Conservation (phyloP, 805 yeast genomes). For the Sugiyamaella boreocaroliniensis region DNA sequence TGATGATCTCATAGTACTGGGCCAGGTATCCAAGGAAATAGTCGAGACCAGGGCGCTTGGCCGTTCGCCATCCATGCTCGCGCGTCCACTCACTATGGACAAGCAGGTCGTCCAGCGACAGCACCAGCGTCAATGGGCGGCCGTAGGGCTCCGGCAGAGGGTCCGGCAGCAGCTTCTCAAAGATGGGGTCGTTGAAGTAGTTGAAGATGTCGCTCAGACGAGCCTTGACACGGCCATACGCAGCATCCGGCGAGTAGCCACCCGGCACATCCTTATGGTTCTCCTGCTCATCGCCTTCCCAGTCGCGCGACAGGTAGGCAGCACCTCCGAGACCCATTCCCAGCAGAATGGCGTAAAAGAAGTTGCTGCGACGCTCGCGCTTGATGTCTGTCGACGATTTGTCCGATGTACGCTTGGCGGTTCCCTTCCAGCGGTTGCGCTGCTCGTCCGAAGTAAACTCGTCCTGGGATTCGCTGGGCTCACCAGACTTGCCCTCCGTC, state of each 20-base stretch:
- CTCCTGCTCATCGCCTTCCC: slow-evolving; percentile 68
- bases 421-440: slow-evolving; percentile 46
- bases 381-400: slow-evolving; percentile 39
- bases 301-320: slow-evolving; percentile 69
- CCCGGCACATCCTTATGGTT: slow-evolving; percentile 47
- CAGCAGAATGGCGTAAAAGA: slow-evolving; percentile 54
- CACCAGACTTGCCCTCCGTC: not conserved
- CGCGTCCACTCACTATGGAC: slow-evolving; percentile 90
- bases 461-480: slow-evolving; percentile 6
- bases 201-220: slow-evolving; percentile 71
- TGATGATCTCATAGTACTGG: slow-evolving; percentile 91
- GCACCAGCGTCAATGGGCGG: slow-evolving; percentile 84
- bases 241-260: slow-evolving; percentile 60
- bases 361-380: slow-evolving; percentile 74
- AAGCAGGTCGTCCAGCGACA: slow-evolving; percentile 82
- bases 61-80: slow-evolving; percentile 95
- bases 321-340: slow-evolving; percentile 46
- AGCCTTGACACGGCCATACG: slow-evolving; percentile 62
- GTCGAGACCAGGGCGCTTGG: slow-evolving; percentile 97
- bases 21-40: slow-evolving; percentile 92
- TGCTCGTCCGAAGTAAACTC: slow-evolving; percentile 8
- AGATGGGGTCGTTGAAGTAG: slow-evolving; percentile 88
- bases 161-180: slow-evolving; percentile 88
- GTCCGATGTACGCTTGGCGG: slow-evolving; percentile 34
- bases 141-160: slow-evolving; percentile 87